phyloP scores from a whole-genome alignment of 176 grass and related monocot species.

The Zizania latifolia region DNA sequence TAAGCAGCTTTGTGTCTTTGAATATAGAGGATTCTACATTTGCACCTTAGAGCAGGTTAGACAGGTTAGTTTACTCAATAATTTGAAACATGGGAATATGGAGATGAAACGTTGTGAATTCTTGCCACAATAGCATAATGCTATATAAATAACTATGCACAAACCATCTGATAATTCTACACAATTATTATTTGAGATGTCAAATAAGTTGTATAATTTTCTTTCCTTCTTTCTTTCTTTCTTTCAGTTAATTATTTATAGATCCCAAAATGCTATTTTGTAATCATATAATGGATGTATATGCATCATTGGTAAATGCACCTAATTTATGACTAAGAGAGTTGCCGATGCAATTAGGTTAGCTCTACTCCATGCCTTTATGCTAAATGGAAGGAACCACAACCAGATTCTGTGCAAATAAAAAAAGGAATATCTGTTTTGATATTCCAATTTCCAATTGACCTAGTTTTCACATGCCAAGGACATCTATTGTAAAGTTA shows the following conservation, averaged over 20 bases:
- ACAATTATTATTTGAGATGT: background rate
- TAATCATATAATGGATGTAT: background rate
- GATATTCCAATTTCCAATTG: background rate
- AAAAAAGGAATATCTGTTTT: background rate
- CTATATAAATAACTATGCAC: background rate
- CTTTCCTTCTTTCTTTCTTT: background rate
- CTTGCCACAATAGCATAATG: background rate
- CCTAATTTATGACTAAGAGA: background rate
- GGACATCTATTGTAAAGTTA: background rate
- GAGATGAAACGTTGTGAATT: background rate
- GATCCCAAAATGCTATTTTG: background rate
- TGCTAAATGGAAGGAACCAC: background rate
- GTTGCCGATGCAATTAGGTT: background rate
- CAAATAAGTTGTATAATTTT: background rate
- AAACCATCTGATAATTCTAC: background rate
- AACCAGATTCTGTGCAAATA: background rate
- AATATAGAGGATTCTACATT: background rate
- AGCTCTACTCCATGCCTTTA: background rate
- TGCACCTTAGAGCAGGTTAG: background rate
- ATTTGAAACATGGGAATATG: background rate
- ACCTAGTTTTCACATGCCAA: background rate
- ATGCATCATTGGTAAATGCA: background rate
- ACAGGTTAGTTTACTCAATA: background rate
- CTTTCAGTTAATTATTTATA: background rate
- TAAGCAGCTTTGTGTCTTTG: background rate